phyloP scores from a whole-genome alignment of 202 grass and related monocot species.

The Carex arenaria region DNA sequence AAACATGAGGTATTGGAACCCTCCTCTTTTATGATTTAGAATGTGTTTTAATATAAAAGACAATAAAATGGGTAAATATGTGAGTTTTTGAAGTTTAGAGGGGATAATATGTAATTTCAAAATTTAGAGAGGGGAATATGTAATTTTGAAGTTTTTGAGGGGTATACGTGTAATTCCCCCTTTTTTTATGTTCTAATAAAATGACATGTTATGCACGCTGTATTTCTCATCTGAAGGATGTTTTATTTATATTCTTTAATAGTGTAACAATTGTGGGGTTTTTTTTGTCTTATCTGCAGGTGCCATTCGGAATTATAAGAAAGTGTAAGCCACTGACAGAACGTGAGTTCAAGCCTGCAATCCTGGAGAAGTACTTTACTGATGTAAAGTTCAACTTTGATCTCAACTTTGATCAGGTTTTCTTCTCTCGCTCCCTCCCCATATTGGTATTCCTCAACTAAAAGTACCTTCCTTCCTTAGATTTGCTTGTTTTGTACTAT shows the following conservation, averaged over 20 bases:
- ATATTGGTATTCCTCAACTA: neutral
- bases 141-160: no score
- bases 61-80: no score
- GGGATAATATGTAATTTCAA: no score
- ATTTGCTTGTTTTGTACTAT: constrained; percentile 11
- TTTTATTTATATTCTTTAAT: constrained; percentile 8
- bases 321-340: constrained; percentile 53
- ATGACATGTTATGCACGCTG: neutral
- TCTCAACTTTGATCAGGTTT: constrained; percentile 57
- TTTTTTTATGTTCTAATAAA: neutral
- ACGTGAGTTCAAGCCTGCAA: constrained; percentile 50
- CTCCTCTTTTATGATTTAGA: no score
- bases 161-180: no score
- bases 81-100: no score
- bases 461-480: constrained; percentile 15
- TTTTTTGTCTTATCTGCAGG: constrained; percentile 24
- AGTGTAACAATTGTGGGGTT: constrained; percentile 25
- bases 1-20: no score
- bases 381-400: constrained; percentile 55
- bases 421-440: neutral
- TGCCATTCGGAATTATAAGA: constrained; percentile 51
- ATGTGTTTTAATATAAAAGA: no score
- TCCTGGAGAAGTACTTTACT: constrained; percentile 49
- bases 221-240: neutral
- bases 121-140: no score